Conservation (phyloP, 768 basidiomycete genomes). For the Leccinellum albellum region DNA sequence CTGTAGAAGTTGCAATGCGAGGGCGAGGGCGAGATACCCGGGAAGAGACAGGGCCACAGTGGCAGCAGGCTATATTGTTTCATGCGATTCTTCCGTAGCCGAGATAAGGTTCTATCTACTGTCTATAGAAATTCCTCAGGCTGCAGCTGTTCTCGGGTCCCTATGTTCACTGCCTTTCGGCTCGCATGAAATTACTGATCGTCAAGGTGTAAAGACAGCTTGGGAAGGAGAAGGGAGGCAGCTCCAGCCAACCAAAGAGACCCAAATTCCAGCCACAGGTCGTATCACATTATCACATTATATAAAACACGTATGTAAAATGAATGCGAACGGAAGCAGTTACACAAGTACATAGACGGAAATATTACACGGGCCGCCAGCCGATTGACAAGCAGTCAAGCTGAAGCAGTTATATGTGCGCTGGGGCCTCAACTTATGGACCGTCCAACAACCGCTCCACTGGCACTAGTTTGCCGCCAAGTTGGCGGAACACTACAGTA, state of each 20-base stretch:
- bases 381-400: not conserved
- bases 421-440: not conserved
- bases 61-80: not conserved
- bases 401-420: not conserved
- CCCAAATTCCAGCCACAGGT: no score
- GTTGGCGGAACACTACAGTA: not conserved
- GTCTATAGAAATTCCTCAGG: no score
- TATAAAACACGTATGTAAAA: not conserved
- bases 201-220: not conserved
- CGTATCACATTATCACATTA: not conserved
- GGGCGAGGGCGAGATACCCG: no score
- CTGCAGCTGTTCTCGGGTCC: not conserved
- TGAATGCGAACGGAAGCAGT: conserved; percentile 1
- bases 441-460: not conserved
- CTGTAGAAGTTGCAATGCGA: not conserved
- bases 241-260: no score
- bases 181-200: not conserved
- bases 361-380: not conserved
- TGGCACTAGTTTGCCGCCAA: conserved; percentile 2
- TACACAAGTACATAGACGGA: not conserved
- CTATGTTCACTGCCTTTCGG: not conserved
- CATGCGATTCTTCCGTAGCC: not conserved
- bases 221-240: not conserved
- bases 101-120: conserved; percentile 7
- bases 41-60: not conserved